Evolutionary conservation across 2,329 filamentous ascomycete species (phyloP).

Genomic region (Neonectria coccinea): DNA sequence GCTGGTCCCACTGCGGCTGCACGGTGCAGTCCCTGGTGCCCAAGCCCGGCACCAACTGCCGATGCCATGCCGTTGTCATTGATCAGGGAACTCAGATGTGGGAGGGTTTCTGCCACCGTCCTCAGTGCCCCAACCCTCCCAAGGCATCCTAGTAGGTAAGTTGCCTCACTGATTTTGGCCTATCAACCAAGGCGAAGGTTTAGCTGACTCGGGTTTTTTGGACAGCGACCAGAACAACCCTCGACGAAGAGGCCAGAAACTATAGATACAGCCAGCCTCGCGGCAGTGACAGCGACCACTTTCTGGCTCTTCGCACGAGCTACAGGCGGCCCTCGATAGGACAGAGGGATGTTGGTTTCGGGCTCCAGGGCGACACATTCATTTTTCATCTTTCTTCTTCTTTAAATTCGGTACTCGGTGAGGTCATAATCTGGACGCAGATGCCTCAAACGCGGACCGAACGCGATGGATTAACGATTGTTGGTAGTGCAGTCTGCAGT

Average conservation of each 20-base stretch:
- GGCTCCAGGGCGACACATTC: conserved; percentile 7
- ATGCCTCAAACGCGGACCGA: conserved; percentile 25
- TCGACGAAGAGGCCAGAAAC: conserved; percentile 39
- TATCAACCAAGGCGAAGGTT: conserved; percentile 5
- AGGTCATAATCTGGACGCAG: conserved; percentile 10
- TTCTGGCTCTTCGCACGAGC: conserved; percentile 18
- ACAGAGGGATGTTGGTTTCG: conserved; percentile 7
- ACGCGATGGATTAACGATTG: conserved; percentile 26
- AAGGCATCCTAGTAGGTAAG: conserved; percentile 42
- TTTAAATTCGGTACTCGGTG: conserved; percentile 19
- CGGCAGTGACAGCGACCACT: conserved; percentile 25
- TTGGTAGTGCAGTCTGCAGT: conserved; percentile 14
- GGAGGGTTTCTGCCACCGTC: conserved; percentile 49
- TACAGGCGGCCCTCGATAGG: conserved; percentile 11
- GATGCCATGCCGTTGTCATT: conserved; percentile 38
- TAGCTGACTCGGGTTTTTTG: conserved; percentile 26
- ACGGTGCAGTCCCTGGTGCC: conserved; percentile 34
- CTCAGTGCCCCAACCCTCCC: conserved; percentile 49
- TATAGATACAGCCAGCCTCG: conserved; percentile 39
- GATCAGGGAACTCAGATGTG: conserved; percentile 47
- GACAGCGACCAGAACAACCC: conserved; percentile 38
- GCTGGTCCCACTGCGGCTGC: conserved; percentile 51
- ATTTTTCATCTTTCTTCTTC: conserved; percentile 14
- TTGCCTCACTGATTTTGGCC: conserved; percentile 6
- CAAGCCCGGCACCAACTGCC: conserved; percentile 49